phyloP scores from a whole-genome alignment of 371 early-diverging fungal genomes.

The Mortierella sp. region DNA sequence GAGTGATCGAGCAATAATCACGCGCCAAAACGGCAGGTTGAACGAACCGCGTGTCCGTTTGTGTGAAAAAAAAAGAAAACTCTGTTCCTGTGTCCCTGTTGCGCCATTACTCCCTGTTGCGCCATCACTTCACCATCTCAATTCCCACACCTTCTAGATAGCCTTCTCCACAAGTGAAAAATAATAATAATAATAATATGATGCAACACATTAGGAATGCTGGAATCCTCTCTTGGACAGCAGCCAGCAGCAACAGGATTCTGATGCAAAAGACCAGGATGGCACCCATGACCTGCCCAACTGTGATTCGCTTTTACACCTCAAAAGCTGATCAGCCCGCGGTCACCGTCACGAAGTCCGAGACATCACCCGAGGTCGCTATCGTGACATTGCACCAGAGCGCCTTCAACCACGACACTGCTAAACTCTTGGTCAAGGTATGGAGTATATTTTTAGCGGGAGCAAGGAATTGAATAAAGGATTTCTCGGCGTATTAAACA shows the following conservation, averaged over 20 bases:
- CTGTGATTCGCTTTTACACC: slow-evolving; percentile 20
- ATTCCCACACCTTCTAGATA: background rate
- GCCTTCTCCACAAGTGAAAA: too few species aligned
- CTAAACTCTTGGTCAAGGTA: slow-evolving; percentile 40
- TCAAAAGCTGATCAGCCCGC: slow-evolving; percentile 7
- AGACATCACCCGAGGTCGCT: slow-evolving; percentile 30
- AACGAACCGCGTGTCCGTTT: background rate
- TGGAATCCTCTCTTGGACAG: slow-evolving; percentile 16
- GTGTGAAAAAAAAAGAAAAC: slow-evolving; percentile 4
- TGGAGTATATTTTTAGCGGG: background rate
- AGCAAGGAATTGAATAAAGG: too few species aligned
- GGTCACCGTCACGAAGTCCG: slow-evolving; percentile 31
- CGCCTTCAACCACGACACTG: slow-evolving; percentile 48
- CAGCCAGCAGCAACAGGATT: background rate
- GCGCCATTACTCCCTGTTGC: too few species aligned
- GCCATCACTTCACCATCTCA: background rate
- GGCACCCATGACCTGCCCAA: slow-evolving; percentile 4
- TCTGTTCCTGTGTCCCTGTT: too few species aligned
- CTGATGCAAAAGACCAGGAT: slow-evolving; percentile 12
- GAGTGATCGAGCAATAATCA: background rate
- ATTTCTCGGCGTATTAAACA: too few species aligned
- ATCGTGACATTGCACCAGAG: slow-evolving; percentile 46
- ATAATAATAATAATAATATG: slow-evolving; percentile 1
- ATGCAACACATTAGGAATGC: slow-evolving; percentile 26
- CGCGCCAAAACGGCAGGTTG: background rate